Base-by-base conservation (phyloP, 2,329 filamentous ascomycete genomes). In the Aspergillus aculeatus region DNA sequence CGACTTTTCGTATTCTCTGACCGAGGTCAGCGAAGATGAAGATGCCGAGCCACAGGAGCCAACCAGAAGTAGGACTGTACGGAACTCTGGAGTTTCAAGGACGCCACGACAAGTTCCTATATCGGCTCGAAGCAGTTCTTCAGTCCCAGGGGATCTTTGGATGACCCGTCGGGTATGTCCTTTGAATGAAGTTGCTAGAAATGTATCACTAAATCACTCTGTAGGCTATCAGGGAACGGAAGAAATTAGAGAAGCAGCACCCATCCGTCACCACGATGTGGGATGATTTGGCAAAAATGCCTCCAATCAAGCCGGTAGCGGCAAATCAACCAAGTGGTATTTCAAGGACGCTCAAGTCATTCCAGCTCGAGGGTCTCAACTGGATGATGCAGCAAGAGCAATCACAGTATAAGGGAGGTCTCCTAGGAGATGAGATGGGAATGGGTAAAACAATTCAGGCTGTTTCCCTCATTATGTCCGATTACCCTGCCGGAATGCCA, bases 381-480 rank as follows among this genome's bases (percentile, higher is more conserved):
- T 99, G 95, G 95, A 96, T 99, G 92, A 86, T 84, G 62, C 88
- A 84, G 57, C 96, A 98, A 83, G 95, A 99, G 73, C 81, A 90
- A 76, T 89, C 86, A 0, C 79, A 89, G 44, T 98, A 93, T 84
- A 91, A 88, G 70, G 95, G 95, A 19, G 95, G 95, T 14, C 82
- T 99, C 2, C 84, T 99, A 2, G 95, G 95, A 60, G 95, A 99
- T 68, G 95, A 99, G 77, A 99, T 99, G 95, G 95, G 95, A 6
- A 90, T 99, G 78, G 95, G 95, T 53, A 99, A 99, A 80, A 99
- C 95, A 0, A 98, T 99, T 54, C 95, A 99, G 76, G 94, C 95
- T 2, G 95, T 99, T 19, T 97, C 94, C 3, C 84, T 99, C 49
- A 92, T 99, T 75, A 98, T 98, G 95, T 97, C 94, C 0, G 93